Base-by-base conservation (phyloP, 2,329 filamentous ascomycete genomes). In the Beauveria brongniartii region DNA sequence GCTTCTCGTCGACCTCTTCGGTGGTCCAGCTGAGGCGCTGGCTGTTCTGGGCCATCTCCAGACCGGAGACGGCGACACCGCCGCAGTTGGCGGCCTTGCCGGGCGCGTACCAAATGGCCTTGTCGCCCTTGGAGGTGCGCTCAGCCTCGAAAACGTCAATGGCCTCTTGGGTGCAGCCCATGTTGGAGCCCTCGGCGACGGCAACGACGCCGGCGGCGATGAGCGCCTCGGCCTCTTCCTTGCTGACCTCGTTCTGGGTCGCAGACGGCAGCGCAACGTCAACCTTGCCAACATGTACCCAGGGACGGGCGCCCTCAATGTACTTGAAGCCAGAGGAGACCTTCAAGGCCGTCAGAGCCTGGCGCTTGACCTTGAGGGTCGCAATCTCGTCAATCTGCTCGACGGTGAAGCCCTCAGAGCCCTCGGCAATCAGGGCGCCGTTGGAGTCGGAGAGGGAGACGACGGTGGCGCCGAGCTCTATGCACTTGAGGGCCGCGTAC, bases 41-140 rank as follows among this genome's bases (percentile, higher is more conserved):
- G 66, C 89, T 93, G 85, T 99, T 97, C 85, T 99, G 94, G 8
- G 93, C 92, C 94, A 99, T 99, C 84, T 99, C 94, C 50, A 99
- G 86, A 69, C 94, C 94, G 3, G 92, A 96, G 46, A 99, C 94
- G 61, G 94, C 94, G 62, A 97, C 94, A 82, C 94, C 94, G 75
- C 94, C 94, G 68, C 91, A 92, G 81, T 97, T 97, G 79, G 93
- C 91, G 37, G 94, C 94, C 85, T 97, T 97, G 69, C 91, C 93
- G 55, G 93, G 93, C 20, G 90, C 94, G 77, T 97, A 97, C 94
- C 94, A 99, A 75, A 96, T 86, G 63, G 90, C 85, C 7, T 78
- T 73, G 57, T 77, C 76, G 66, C 84, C 85, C 80, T 91, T 86
- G 73, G 84, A 84, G 73, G 80, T 85, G 68, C 92, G 84, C 70